Conservation (phyloP, 495 filamentous ascomycete species). For the Tuber calosporum region DNA sequence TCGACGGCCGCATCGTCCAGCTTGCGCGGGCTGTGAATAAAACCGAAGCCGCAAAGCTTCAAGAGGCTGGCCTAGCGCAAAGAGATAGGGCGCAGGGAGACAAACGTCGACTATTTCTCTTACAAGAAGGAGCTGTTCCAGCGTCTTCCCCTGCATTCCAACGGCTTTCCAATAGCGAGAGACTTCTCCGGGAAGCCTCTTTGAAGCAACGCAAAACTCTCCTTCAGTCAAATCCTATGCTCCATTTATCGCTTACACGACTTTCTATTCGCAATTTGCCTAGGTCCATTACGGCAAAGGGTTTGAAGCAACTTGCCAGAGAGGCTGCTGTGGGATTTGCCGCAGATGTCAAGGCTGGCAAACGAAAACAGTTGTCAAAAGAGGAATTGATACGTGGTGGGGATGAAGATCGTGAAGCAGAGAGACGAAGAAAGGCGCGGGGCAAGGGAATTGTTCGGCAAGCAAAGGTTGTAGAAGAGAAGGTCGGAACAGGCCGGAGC, state of each 20-base stretch:
- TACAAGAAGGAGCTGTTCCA: constrained; percentile 76
- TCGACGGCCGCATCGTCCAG: constrained; percentile 81
- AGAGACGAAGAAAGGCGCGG: constrained; percentile 66
- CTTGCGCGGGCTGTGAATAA: constrained; percentile 76
- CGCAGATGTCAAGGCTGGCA: constrained; percentile 69
- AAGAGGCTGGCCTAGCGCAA: constrained; percentile 56
- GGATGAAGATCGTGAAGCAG: constrained; percentile 69
- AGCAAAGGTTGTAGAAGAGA: constrained; percentile 90
- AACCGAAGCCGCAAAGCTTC: constrained; percentile 65
- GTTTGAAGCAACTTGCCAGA: constrained; percentile 81
- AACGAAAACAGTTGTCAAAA: constrained; percentile 67
- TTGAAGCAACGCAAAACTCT: constrained; percentile 80
- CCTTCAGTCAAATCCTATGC: constrained; percentile 78
- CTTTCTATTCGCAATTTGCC: constrained; percentile 93
- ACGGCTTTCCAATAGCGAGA: constrained; percentile 67
- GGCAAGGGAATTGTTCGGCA: constrained; percentile 92
- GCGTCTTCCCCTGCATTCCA: constrained; percentile 64
- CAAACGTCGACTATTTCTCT: constrained; percentile 83
- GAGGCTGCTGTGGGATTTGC: constrained; percentile 90
- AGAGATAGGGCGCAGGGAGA: constrained; percentile 70
- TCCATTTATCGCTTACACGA: constrained; percentile 85
- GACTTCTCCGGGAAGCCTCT: constrained; percentile 80
- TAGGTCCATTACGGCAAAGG: constrained; percentile 72
- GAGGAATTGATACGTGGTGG: constrained; percentile 76
- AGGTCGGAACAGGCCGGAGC: constrained; percentile 64